Evolutionary conservation across 208 protist species (phyloP).

Genomic region (Crithidia brevicula): DNA sequence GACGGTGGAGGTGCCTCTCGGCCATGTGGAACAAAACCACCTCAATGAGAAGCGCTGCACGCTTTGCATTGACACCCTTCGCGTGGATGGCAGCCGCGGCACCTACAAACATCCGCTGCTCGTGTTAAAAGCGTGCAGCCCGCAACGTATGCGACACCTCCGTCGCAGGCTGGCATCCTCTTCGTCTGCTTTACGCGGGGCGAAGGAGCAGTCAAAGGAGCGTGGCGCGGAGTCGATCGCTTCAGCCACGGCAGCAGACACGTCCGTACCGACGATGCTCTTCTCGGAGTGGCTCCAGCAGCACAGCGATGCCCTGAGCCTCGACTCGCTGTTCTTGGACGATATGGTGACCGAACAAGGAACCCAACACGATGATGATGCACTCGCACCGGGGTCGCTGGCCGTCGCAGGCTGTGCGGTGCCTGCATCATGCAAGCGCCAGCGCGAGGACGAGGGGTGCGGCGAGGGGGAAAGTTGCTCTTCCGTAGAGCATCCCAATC

Average conservation of each 20-base stretch:
- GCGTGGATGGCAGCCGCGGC: constrained; percentile 50
- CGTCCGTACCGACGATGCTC: constrained; percentile 27
- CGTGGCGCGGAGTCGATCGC: too few species aligned
- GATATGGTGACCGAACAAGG: constrained; percentile 3
- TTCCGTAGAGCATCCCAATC: too few species aligned
- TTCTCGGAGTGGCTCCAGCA: constrained; percentile 58
- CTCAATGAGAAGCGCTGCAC: constrained; percentile 52
- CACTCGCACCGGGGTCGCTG: neutral
- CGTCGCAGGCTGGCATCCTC: neutral
- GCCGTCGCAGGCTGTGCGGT: neutral
- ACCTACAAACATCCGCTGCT: constrained; percentile 49
- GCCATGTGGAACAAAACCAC: constrained; percentile 50
- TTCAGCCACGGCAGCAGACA: too few species aligned
- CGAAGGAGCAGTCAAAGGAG: too few species aligned
- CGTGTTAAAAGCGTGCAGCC: constrained; percentile 38
- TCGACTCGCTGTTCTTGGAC: constrained; percentile 43
- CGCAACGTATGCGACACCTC: constrained; percentile 9
- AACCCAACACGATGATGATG: too few species aligned
- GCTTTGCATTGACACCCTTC: constrained; percentile 67
- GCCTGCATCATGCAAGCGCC: constrained; percentile 8
- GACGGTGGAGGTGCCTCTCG: constrained; percentile 49
- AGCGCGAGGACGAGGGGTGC: constrained; percentile 10
- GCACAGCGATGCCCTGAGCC: constrained; percentile 57
- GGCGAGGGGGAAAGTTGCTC: neutral
- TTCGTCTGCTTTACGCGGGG: too few species aligned